These are phyloP conservation scores for Scedosporium aurantiacum DNA, from an alignment of 2,329 filamentous ascomycete genomes.

Conservation along the genomic window DNA sequence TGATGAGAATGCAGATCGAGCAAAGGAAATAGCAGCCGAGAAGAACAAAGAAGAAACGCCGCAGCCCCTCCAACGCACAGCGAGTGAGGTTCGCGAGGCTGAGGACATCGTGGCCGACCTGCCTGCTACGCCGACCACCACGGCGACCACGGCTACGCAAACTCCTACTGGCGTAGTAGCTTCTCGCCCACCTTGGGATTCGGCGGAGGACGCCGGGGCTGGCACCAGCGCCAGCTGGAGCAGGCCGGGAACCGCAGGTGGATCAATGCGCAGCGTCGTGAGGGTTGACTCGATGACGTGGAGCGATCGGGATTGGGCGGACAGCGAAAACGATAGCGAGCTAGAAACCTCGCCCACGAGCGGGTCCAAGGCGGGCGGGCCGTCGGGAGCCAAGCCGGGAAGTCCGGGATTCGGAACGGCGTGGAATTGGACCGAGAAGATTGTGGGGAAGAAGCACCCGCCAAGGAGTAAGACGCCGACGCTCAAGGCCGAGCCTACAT, in stretches of 20 bases:
- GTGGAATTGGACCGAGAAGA: constrained; percentile 46
- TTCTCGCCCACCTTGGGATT: constrained; percentile 3
- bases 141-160: background rate
- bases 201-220: constrained; percentile 15
- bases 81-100: constrained; percentile 13
- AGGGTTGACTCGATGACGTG: constrained; percentile 47
- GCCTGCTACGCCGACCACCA: background rate
- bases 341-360: constrained; percentile 10
- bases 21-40: too few species aligned
- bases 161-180: background rate
- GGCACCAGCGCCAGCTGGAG: constrained; percentile 11
- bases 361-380: background rate
- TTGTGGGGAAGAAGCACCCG: constrained; percentile 29
- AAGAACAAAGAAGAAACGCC: background rate
- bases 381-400: background rate
- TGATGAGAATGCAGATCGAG: constrained; percentile 42
- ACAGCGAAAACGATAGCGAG: constrained; percentile 38
- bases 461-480: constrained; percentile 4
- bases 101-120: background rate
- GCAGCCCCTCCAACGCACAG: constrained; percentile 32
- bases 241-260: background rate
- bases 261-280: constrained; percentile 10
- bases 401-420: constrained; percentile 8
- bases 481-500: background rate
- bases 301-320: constrained; percentile 55